Percentiles rank a stretch among this genome's conserved stretches.
Evolutionary conservation across 768 basidiomycete species (phyloP).

Genomic region (Tricholoma bakamatsutake): DNA sequence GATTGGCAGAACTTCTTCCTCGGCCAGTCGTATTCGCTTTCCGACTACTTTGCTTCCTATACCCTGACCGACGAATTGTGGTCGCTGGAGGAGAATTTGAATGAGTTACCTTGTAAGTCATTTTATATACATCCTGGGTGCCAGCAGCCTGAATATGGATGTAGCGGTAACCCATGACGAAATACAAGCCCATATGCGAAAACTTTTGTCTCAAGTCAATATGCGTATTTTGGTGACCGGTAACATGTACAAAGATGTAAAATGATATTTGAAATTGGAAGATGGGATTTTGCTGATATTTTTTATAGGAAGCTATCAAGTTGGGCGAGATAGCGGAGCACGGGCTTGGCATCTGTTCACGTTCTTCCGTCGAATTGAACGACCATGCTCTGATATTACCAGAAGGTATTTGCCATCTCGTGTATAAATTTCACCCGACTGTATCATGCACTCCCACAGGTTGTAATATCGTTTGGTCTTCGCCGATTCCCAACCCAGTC

Average conservation of each 20-base stretch:
- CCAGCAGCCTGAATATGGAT: background rate
- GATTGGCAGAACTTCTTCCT: conserved; percentile 87
- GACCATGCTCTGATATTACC: conserved; percentile 65
- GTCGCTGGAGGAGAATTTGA: conserved; percentile 71
- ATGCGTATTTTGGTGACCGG: conserved; percentile 75
- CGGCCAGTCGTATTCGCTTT: conserved; percentile 73
- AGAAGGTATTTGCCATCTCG: conserved; percentile 37
- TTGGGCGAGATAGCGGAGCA: conserved; percentile 70
- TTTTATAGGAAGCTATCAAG: conserved; percentile 62
- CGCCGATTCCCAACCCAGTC: conserved; percentile 71
- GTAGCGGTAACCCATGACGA: conserved; percentile 70
- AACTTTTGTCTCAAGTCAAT: conserved; percentile 58
- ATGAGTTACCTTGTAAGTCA: conserved; percentile 67
- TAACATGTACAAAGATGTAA: conserved; percentile 78
- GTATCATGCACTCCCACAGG: conserved; percentile 34
- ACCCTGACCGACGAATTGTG: conserved; percentile 67
- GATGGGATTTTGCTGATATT: conserved; percentile 2
- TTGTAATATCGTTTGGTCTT: conserved; percentile 61
- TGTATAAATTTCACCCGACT: background rate
- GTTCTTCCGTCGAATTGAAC: conserved; percentile 51
- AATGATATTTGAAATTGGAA: background rate
- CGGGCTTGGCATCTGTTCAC: conserved; percentile 48
- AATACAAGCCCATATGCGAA: conserved; percentile 52
- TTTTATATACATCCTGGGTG: background rate
- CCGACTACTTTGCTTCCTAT: conserved; percentile 71